Evolutionary conservation across 2,329 filamentous ascomycete genomes (phyloP).

Genomic region (Hypomyces perniciosus): DNA sequence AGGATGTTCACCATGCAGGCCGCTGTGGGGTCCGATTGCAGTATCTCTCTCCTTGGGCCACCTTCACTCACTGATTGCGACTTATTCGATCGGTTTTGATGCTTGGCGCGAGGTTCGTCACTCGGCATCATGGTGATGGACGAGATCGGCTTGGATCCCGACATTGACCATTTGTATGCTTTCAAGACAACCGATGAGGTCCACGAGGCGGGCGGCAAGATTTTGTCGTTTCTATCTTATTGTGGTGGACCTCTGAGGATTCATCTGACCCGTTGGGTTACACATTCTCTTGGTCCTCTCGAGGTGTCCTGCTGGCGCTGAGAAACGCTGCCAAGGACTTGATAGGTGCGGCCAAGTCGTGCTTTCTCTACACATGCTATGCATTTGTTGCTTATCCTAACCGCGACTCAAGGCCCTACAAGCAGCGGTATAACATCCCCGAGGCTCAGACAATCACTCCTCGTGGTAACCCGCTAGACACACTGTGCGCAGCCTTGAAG

Average conservation of each 20-base stretch:
- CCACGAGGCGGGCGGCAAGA: conserved; percentile 79
- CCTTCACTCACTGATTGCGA: too few relatives aligned
- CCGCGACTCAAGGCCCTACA: conserved; percentile 81
- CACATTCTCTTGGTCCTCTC: conserved; percentile 73
- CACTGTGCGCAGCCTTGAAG: conserved; percentile 82
- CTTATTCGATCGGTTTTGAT: too few relatives aligned
- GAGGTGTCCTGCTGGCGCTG: conserved; percentile 82
- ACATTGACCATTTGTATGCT: conserved; percentile 67
- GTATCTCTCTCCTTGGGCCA: too few relatives aligned
- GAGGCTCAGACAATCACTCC: conserved; percentile 79
- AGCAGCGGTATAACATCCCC: conserved; percentile 83
- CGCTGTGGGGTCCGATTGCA: too few relatives aligned
- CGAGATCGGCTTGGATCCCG: conserved; percentile 77
- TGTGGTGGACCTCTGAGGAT: conserved; percentile 64
- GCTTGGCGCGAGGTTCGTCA: too few relatives aligned
- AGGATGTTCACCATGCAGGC: too few relatives aligned
- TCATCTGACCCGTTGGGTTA: conserved; percentile 91
- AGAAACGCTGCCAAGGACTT: conserved; percentile 73
- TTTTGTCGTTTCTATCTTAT: conserved; percentile 74
- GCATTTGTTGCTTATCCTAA: conserved; percentile 90
- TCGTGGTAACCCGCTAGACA: conserved; percentile 76
- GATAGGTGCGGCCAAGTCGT: conserved; percentile 78
- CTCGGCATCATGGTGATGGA: conserved; percentile 91
- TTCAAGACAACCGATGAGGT: conserved; percentile 84
- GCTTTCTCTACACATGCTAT: conserved; percentile 80